phyloP scores from a whole-genome alignment of 179 eudicot species.

The Silene noctiflora region DNA sequence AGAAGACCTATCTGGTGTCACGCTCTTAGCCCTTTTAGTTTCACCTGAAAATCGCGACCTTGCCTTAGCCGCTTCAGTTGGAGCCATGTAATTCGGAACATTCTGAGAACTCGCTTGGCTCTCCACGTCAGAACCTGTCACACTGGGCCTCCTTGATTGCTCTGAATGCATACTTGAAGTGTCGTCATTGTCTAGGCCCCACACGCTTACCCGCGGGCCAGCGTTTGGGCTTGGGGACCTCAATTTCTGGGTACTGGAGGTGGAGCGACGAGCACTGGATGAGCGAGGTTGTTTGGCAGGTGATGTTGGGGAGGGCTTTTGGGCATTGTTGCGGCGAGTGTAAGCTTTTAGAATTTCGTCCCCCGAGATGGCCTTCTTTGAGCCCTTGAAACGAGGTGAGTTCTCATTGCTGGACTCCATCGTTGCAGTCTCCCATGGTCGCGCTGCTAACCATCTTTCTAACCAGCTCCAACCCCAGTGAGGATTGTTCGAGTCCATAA shows the following conservation, averaged over 20 bases:
- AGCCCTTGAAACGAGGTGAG: slow-evolving; percentile 35
- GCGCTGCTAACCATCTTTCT: slow-evolving; percentile 81
- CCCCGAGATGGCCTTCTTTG: slow-evolving; percentile 24
- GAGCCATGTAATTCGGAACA: slow-evolving; percentile 77
- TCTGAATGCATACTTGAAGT: slow-evolving; percentile 53
- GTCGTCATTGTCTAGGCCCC: slow-evolving; percentile 52
- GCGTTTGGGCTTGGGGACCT: slow-evolving; percentile 54
- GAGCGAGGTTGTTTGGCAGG: slow-evolving; percentile 30
- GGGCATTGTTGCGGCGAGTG: slow-evolving; percentile 39
- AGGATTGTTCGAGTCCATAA: slow-evolving; percentile 85
- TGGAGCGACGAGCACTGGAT: slow-evolving; percentile 41
- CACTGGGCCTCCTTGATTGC: slow-evolving; percentile 56
- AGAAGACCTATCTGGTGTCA: slow-evolving; percentile 37
- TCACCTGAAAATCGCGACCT: slow-evolving; percentile 36
- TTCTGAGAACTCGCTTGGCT: slow-evolving; percentile 66
- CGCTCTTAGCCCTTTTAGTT: slow-evolving; percentile 38
- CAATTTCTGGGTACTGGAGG: slow-evolving; percentile 44
- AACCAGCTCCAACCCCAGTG: slow-evolving; percentile 99
- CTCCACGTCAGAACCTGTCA: slow-evolving; percentile 70
- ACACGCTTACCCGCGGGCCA: slow-evolving; percentile 30
- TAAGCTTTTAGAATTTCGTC: slow-evolving; percentile 53
- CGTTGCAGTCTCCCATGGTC: slow-evolving; percentile 57
- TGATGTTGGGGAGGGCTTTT: slow-evolving; percentile 44
- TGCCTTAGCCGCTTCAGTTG: slow-evolving; percentile 69
- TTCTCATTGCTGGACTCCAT: slow-evolving; percentile 33